Percentiles rank a stretch among this genome's conserved stretches.
Evolutionary conservation across 371 early-diverging fungal species (phyloP).

Genomic region (Mucor irregularis): DNA sequence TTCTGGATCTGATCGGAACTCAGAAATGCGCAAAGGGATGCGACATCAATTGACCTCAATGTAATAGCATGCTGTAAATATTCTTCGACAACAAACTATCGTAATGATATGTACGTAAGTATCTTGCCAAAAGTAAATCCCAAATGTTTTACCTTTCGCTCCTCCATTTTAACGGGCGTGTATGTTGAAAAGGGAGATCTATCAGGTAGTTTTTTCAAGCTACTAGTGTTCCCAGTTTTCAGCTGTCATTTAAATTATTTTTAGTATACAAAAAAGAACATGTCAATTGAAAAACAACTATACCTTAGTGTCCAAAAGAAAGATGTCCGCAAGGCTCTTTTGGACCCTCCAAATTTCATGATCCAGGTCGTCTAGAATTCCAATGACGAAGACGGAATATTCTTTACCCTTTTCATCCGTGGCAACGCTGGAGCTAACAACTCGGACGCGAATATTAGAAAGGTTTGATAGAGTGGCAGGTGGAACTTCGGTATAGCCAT

Average conservation of each 20-base stretch:
- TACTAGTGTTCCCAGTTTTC: slow-evolving; percentile 39
- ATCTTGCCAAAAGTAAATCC: too few species aligned
- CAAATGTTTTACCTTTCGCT: slow-evolving; percentile 55
- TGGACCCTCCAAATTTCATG: slow-evolving; percentile 77
- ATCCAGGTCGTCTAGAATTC: slow-evolving; percentile 38
- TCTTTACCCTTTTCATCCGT: slow-evolving; percentile 76
- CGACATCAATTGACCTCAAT: slow-evolving; percentile 46
- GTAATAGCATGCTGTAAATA: slow-evolving; percentile 66
- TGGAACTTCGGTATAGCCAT: not conserved
- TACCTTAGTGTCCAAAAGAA: slow-evolving; percentile 72
- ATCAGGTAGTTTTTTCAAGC: slow-evolving; percentile 75
- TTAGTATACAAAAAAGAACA: not conserved
- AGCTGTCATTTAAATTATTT: slow-evolving; percentile 15
- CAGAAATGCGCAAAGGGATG: slow-evolving; percentile 67
- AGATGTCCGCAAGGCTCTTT: slow-evolving; percentile 82
- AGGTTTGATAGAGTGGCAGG: slow-evolving; percentile 11
- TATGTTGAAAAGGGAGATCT: slow-evolving; percentile 70
- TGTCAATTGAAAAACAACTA: slow-evolving; percentile 6
- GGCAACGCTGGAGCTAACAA: slow-evolving; percentile 65
- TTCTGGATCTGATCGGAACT: slow-evolving; percentile 54
- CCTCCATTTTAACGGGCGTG: slow-evolving; percentile 69
- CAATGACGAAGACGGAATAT: slow-evolving; percentile 53
- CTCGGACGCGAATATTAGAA: slow-evolving; percentile 52
- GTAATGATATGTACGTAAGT: too few species aligned
- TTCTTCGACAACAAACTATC: slow-evolving; percentile 48